These are phyloP conservation scores for Schrenkiella parvula DNA, from an alignment of 345 rosid genomes.

Conservation along the genomic window DNA sequence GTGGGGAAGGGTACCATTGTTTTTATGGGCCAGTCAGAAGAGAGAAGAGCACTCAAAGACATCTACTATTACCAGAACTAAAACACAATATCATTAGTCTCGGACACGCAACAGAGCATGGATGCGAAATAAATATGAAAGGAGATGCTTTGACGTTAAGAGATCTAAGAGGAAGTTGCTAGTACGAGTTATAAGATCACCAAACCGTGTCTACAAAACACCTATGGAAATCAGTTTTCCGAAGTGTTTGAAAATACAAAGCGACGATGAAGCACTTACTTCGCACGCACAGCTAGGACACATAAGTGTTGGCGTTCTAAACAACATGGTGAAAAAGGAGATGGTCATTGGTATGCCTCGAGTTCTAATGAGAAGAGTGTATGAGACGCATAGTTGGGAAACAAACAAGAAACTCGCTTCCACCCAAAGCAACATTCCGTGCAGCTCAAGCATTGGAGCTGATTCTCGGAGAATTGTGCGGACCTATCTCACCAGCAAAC, in stretches of 20 bases:
- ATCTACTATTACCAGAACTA: neutral
- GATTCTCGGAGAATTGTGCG: neutral
- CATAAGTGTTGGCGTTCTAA: neutral
- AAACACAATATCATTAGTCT: neutral
- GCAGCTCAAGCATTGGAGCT: neutral
- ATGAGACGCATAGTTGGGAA: neutral
- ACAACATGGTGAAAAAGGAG: neutral
- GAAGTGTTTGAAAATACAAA: neutral
- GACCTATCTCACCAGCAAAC: neutral
- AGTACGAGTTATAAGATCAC: neutral
- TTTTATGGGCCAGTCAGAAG: neutral
- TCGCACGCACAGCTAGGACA: neutral
- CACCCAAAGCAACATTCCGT: neutral
- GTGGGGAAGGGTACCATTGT: neutral
- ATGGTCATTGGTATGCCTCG: neutral
- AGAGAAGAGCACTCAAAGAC: neutral
- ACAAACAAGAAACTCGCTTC: neutral
- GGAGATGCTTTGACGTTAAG: neutral
- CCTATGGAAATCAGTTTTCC: neutral
- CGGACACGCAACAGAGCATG: neutral
- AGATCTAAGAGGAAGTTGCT: neutral
- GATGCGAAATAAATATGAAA: neutral
- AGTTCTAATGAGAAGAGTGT: no score
- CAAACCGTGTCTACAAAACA: neutral
- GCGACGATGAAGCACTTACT: fast-evolving